phyloP scores from a whole-genome alignment of 805 yeast genomes.

The Ogataea trehaloabstinens region DNA sequence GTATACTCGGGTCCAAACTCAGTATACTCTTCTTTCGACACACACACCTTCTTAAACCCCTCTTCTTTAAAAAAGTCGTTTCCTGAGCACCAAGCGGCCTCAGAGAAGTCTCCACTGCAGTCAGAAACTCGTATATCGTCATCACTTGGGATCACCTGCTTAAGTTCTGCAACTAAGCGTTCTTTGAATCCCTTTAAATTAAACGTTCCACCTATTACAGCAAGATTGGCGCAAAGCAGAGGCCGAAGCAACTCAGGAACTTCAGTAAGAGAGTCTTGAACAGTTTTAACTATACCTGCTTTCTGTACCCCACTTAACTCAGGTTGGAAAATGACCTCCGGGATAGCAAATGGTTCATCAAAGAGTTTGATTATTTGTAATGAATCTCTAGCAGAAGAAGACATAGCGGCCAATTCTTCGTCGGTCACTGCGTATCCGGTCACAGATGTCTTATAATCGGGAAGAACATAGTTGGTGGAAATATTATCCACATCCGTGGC shows the following conservation, averaged over 20 bases:
- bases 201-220: constrained; percentile 80
- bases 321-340: constrained; percentile 87
- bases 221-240: constrained; percentile 73
- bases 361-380: constrained; percentile 61
- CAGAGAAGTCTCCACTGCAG: constrained; percentile 38
- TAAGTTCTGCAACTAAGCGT: constrained; percentile 60
- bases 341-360: constrained; percentile 86
- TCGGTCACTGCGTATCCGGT: constrained; percentile 53
- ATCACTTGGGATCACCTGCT: constrained; percentile 66
- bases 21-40: constrained; percentile 75
- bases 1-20: constrained; percentile 70
- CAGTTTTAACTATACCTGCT: constrained; percentile 71
- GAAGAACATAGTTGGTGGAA: constrained; percentile 73
- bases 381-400: constrained; percentile 9
- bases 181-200: constrained; percentile 64
- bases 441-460: constrained; percentile 79
- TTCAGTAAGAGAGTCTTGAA: constrained; percentile 63
- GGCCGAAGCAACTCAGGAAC: constrained; percentile 77
- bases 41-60: constrained; percentile 49
- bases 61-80: constrained; percentile 43
- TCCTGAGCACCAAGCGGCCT: constrained; percentile 54
- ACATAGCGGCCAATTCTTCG: constrained; percentile 8
- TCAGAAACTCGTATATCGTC: constrained; percentile 57
- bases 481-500: constrained; percentile 28
- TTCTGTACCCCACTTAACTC: constrained; percentile 73